phyloP scores from a whole-genome alignment of 805 yeast species.

The Lipomyces mesembrius region DNA sequence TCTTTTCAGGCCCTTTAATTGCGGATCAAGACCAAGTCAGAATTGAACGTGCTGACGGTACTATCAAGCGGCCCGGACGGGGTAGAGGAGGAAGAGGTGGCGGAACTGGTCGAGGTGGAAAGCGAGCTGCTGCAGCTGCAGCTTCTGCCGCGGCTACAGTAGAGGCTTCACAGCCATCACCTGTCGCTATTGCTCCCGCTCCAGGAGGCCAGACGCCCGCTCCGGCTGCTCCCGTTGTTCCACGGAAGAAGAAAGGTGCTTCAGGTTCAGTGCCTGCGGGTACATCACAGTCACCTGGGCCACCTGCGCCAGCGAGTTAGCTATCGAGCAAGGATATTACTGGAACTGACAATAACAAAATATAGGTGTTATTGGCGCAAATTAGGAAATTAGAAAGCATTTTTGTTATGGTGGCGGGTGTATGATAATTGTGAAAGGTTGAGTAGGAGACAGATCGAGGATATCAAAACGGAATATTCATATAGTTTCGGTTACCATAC shows the following conservation, averaged over 20 bases:
- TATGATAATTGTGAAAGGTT: not conserved
- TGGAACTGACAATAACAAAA: not conserved
- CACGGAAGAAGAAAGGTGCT: not conserved
- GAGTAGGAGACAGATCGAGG: not conserved
- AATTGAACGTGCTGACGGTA: slow-evolving; percentile 54
- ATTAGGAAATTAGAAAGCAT: not conserved
- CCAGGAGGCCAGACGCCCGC: slow-evolving; percentile 9
- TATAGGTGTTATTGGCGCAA: not conserved
- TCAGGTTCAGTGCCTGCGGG: not conserved
- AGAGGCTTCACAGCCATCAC: slow-evolving; percentile 10
- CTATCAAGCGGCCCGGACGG: slow-evolving; percentile 44
- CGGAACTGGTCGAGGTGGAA: slow-evolving; percentile 15
- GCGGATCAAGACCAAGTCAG: slow-evolving; percentile 60
- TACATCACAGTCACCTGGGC: slow-evolving; percentile 1
- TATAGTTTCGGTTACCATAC: not conserved
- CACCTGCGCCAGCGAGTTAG: not conserved
- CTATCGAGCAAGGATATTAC: not conserved
- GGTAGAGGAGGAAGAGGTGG: slow-evolving; percentile 30
- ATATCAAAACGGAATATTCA: not conserved
- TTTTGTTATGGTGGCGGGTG: not conserved
- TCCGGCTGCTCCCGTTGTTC: slow-evolving; percentile 10
- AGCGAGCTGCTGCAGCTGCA: slow-evolving; percentile 9
- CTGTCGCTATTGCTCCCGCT: slow-evolving; percentile 23
- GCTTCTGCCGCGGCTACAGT: slow-evolving; percentile 11
- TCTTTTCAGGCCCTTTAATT: slow-evolving; percentile 87